Percentiles rank a stretch among this genome's conserved stretches.
Evolutionary conservation across 805 yeast genomes (phyloP).

Genomic region (Dipodascus albidus): DNA sequence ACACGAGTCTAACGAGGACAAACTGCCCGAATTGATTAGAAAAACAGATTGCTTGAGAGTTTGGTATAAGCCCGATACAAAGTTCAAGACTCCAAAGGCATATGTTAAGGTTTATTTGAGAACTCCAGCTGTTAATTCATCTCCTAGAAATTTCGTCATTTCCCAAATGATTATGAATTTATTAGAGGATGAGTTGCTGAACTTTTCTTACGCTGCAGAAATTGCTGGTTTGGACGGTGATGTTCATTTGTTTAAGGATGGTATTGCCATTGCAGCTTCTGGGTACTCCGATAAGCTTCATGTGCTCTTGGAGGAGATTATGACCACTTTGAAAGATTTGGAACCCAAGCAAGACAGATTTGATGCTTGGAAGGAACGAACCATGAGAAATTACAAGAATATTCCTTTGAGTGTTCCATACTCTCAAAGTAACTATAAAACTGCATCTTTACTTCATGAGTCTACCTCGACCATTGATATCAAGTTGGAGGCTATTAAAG

Average conservation of each 20-base stretch:
- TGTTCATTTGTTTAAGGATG: conserved; percentile 53
- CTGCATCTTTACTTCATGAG: conserved; percentile 59
- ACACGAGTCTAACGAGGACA: conserved; percentile 29
- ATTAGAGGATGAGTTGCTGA: conserved; percentile 63
- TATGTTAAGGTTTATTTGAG: conserved; percentile 52
- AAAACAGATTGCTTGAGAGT: conserved; percentile 41
- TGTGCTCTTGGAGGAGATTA: conserved; percentile 47
- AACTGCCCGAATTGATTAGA: conserved; percentile 52
- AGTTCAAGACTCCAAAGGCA: conserved; percentile 82
- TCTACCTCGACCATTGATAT: conserved; percentile 55
- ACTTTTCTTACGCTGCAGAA: conserved; percentile 71
- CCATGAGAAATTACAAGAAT: conserved; percentile 52
- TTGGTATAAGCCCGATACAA: conserved; percentile 89
- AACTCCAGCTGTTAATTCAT: conserved; percentile 45
- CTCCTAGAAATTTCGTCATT: conserved; percentile 46
- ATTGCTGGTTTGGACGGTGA: conserved; percentile 62
- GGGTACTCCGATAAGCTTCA: conserved; percentile 82
- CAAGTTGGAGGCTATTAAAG: conserved; percentile 38
- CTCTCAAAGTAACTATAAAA: conserved; percentile 55
- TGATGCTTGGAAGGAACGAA: conserved; percentile 51
- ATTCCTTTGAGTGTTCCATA: conserved; percentile 68
- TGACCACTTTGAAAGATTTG: conserved; percentile 42
- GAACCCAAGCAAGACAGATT: conserved; percentile 47
- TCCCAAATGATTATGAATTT: conserved; percentile 58
- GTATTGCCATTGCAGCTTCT: conserved; percentile 50